A percentile compares a stretch with the other conserved stretches of the same genome.
Evolutionary conservation across 768 basidiomycete genomes (phyloP).

Genomic region (Symmetrospora coprosmae): DNA sequence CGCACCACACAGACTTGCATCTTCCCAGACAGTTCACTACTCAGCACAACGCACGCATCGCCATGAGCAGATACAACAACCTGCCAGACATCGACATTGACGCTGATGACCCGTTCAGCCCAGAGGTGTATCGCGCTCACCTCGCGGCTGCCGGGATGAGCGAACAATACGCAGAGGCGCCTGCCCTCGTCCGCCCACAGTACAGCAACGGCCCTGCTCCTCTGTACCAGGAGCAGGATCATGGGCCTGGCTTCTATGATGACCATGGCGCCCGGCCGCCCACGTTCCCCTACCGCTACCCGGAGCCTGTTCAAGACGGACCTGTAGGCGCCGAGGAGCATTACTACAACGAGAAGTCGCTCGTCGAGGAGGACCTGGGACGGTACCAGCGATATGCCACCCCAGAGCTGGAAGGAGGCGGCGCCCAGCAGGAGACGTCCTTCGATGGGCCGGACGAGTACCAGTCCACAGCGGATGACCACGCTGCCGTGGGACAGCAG

Average conservation of each 20-base stretch:
- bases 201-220: no score
- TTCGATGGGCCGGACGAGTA: slow-evolving; percentile 20
- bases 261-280: neutral
- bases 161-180: no score
- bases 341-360: slow-evolving; percentile 1
- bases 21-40: no score
- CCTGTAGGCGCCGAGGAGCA: neutral
- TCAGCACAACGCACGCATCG: no score
- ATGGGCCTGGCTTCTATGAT: no score
- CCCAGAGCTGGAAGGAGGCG: slow-evolving; percentile 9
- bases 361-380: neutral
- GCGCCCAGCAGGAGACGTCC: neutral
- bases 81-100: slow-evolving; percentile 18
- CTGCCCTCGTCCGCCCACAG: no score
- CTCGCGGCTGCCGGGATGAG: no score
- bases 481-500: no score
- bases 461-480: neutral
- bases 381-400: slow-evolving; percentile 2
- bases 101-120: neutral
- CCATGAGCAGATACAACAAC: slow-evolving; percentile 16
- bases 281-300: neutral
- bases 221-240: neutral
- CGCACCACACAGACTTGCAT: no score
- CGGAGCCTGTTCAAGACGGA: no score
- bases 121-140: slow-evolving; percentile 1